Conservation (phyloP, 2,329 filamentous ascomycete species). For the Nothophaeocryptopus gaeumannii region DNA sequence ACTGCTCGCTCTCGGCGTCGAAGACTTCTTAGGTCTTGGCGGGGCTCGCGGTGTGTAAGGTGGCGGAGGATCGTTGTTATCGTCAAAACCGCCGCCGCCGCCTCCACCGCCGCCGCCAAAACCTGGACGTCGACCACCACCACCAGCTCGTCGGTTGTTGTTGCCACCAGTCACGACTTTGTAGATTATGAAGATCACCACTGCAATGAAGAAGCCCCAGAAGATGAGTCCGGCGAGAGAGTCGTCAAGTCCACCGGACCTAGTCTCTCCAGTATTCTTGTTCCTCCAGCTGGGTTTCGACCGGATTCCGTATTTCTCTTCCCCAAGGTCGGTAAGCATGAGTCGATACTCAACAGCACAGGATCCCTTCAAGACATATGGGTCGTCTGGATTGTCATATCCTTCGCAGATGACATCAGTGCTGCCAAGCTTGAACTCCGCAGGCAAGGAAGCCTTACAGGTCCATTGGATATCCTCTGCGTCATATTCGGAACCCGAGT, state of each 20-base stretch:
- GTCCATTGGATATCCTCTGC: constrained; percentile 86
- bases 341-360: constrained; percentile 90
- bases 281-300: not conserved
- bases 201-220: constrained; percentile 22
- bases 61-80: constrained; percentile 53
- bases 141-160: constrained; percentile 7
- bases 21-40: constrained; percentile 12
- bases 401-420: constrained; percentile 94
- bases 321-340: constrained; percentile 70
- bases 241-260: constrained; percentile 4
- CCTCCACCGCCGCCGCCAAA: constrained; percentile 41
- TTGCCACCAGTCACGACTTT: constrained; percentile 26
- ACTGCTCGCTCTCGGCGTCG: constrained; percentile 3
- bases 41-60: constrained; percentile 41
- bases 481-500: constrained; percentile 77
- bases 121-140: constrained; percentile 11
- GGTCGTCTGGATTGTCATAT: constrained; percentile 72
- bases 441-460: constrained; percentile 65
- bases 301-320: constrained; percentile 11
- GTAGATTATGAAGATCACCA: constrained; percentile 32
- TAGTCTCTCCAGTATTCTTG: not conserved
- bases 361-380: constrained; percentile 84
- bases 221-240: constrained; percentile 7
- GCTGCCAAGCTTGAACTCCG: constrained; percentile 70
- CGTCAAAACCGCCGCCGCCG: constrained; percentile 38